A percentile compares a stretch with the other conserved stretches of the same genome.
Evolutionary conservation across 345 rosid genomes (phyloP).

Genomic region (Alliaria petiolata): DNA sequence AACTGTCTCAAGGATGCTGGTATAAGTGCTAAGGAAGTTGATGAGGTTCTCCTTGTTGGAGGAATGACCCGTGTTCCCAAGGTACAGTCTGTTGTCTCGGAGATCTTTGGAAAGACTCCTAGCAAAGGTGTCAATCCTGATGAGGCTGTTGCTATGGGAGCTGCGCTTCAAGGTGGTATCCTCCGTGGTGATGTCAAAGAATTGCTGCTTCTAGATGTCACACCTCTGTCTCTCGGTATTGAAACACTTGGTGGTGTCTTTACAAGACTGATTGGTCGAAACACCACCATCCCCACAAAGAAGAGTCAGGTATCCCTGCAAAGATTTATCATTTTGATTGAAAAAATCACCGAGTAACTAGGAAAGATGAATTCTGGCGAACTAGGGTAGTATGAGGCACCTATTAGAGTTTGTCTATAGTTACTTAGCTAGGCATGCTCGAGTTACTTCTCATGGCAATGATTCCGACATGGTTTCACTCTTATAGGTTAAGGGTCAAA

Average conservation of each 20-base stretch:
- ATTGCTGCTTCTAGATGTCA: conserved; percentile 78
- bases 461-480: not conserved
- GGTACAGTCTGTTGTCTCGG: conserved; percentile 72
- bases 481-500: not conserved
- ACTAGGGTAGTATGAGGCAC: not conserved
- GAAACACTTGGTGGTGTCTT: conserved; percentile 90
- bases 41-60: conserved; percentile 86
- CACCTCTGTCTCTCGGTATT: conserved; percentile 84
- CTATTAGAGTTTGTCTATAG: not conserved
- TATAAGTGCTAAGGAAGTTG: conserved; percentile 59
- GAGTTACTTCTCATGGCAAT: not conserved
- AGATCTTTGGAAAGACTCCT: conserved; percentile 76
- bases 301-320: conserved; percentile 58
- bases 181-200: conserved; percentile 95
- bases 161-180: conserved; percentile 89
- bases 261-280: conserved; percentile 64
- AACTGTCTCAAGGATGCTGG: conserved; percentile 85
- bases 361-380: not conserved
- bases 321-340: not conserved
- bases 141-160: conserved; percentile 90
- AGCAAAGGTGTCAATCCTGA: conserved; percentile 92
- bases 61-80: conserved; percentile 99
- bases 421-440: not conserved
- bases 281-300: conserved; percentile 91
- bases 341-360: not conserved